Evolutionary conservation across 768 basidiomycete genomes (phyloP).

Genomic region (Naganishia kalamii): DNA sequence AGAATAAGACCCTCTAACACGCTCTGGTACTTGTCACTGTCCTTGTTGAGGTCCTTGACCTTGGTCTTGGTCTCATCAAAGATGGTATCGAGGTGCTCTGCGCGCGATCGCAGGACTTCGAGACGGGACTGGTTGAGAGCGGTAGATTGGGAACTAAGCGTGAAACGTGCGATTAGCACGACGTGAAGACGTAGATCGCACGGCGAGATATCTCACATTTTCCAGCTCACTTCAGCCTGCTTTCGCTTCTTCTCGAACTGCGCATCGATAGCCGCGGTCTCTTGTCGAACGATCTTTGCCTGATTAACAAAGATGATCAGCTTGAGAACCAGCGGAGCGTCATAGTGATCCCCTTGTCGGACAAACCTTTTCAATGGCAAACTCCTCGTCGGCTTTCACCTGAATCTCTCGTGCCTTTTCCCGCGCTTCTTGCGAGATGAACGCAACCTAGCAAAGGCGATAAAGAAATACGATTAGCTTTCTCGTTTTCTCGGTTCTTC

Average conservation of each 20-base stretch:
- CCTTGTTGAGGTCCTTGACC: constrained; percentile 59
- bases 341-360: too few species aligned
- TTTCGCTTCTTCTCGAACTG: constrained; percentile 95
- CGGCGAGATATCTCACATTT: constrained; percentile 64
- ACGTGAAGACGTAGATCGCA: constrained; percentile 1
- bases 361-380: constrained; percentile 88
- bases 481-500: not conserved
- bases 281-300: constrained; percentile 96
- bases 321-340: too few species aligned
- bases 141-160: constrained; percentile 77
- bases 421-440: constrained; percentile 96
- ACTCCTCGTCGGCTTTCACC: constrained; percentile 97
- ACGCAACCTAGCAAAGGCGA: constrained; percentile 63
- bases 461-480: not conserved
- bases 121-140: constrained; percentile 94
- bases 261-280: constrained; percentile 87
- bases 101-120: constrained; percentile 77
- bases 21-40: constrained; percentile 65
- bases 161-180: not conserved
- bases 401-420: constrained; percentile 96
- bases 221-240: constrained; percentile 84
- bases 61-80: constrained; percentile 66
- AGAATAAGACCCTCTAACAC: constrained; percentile 78
- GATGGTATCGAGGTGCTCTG: constrained; percentile 84
- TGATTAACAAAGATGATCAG: constrained; percentile 42